Evolutionary conservation across 306 rosid species (phyloP).

Genomic region (Bauhinia variegata): DNA sequence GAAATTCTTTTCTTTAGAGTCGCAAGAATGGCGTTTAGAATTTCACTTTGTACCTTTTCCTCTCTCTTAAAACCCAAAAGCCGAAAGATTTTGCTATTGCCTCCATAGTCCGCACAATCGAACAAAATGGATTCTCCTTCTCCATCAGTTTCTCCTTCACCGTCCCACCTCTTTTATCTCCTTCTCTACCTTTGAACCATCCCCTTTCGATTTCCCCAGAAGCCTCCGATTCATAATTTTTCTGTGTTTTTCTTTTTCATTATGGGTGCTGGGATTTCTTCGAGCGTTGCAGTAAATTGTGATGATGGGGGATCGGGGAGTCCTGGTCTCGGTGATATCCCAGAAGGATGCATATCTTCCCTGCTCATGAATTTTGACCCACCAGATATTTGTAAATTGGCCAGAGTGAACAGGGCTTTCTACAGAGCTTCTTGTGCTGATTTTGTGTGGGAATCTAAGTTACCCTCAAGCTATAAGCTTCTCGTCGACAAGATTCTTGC

Average conservation of each 20-base stretch:
- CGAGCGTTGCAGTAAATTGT: neutral
- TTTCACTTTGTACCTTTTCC: no score
- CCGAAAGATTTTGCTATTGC: neutral
- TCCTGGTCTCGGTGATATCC: constrained; percentile 62
- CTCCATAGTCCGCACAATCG: constrained; percentile 3
- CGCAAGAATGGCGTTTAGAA: no score
- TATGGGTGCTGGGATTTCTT: constrained; percentile 70
- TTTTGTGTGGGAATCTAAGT: constrained; percentile 74
- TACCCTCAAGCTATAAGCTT: constrained; percentile 57
- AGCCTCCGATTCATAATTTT: neutral
- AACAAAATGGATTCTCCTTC: constrained; percentile 39
- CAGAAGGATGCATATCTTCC: constrained; percentile 68
- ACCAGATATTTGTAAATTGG: constrained; percentile 72
- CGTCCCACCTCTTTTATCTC: constrained; percentile 32
- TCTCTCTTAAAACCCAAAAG: no score
- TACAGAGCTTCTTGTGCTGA: constrained; percentile 71
- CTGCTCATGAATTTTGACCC: constrained; percentile 62
- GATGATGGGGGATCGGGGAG: constrained; percentile 12
- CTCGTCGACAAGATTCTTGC: constrained; percentile 46
- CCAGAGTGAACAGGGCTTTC: constrained; percentile 56
- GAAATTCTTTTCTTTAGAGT: no score
- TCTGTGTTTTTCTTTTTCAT: constrained; percentile 3
- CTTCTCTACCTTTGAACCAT: constrained; percentile 43
- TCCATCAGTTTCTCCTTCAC: constrained; percentile 30
- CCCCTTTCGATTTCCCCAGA: neutral